Percentiles rank a stretch among this genome's conserved stretches.
phyloP scores from a whole-genome alignment of 2,329 filamentous ascomycete genomes.

The Trichophaea hybrida region DNA sequence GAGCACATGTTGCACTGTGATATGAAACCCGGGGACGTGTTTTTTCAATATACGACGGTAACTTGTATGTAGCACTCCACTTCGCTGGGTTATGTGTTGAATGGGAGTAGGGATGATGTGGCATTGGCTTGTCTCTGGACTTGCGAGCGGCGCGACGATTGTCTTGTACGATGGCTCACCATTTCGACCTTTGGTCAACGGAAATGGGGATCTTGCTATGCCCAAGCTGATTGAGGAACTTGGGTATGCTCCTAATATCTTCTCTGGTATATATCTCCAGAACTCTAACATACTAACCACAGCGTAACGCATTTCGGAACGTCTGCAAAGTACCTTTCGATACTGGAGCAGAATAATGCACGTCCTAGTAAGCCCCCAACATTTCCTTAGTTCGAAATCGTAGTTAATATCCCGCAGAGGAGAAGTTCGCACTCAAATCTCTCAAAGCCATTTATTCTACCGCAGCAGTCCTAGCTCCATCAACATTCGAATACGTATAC shows the following conservation, averaged over 20 bases:
- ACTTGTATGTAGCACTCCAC: slow-evolving; percentile 79
- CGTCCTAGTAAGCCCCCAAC: slow-evolving; percentile 42
- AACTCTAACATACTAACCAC: too few species aligned
- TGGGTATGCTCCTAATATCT: slow-evolving; percentile 9
- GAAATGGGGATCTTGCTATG: slow-evolving; percentile 63
- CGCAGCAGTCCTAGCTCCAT: slow-evolving; percentile 79
- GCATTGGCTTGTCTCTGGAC: slow-evolving; percentile 85
- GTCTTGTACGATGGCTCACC: slow-evolving; percentile 88
- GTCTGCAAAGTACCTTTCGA: slow-evolving; percentile 79
- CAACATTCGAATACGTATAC: slow-evolving; percentile 85
- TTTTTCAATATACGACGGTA: slow-evolving; percentile 28
- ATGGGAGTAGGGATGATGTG: slow-evolving; percentile 70
- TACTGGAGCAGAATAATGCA: slow-evolving; percentile 66
- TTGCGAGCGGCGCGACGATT: slow-evolving; percentile 68
- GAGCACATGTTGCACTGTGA: slow-evolving; percentile 82
- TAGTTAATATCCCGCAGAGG: slow-evolving; percentile 10
- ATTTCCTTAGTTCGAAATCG: slow-evolving; percentile 31
- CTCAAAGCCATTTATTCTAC: slow-evolving; percentile 87
- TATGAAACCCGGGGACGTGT: slow-evolving; percentile 37
- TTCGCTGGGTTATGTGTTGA: not conserved
- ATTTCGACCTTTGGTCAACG: slow-evolving; percentile 53
- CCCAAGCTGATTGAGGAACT: slow-evolving; percentile 67
- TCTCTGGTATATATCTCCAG: not conserved
- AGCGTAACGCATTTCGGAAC: slow-evolving; percentile 88
- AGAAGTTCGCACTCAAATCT: slow-evolving; percentile 43